These are phyloP conservation scores for Fusarium sublunatum DNA, from an alignment of 2,329 filamentous ascomycete species.

Conservation along the genomic window DNA sequence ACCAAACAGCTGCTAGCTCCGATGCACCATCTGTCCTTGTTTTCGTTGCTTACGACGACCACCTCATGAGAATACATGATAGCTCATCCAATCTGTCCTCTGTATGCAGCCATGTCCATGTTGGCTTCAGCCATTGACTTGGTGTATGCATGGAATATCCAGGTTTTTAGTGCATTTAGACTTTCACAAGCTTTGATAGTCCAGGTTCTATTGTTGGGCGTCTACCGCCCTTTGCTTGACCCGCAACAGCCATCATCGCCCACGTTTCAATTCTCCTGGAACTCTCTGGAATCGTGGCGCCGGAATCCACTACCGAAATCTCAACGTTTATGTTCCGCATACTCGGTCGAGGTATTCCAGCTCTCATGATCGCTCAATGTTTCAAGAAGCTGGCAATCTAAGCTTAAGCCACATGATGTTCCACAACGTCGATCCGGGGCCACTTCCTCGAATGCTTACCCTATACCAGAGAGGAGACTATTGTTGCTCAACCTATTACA, in stretches of 20 bases:
- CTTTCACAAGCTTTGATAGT: slow-evolving; percentile 7
- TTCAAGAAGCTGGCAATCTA: slow-evolving; percentile 8
- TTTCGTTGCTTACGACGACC: slow-evolving; percentile 45
- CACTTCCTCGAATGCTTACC: slow-evolving; percentile 10
- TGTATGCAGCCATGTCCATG: slow-evolving; percentile 5
- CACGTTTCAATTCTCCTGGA: slow-evolving; percentile 19
- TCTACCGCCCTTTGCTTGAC: slow-evolving; percentile 34
- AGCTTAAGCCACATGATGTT: slow-evolving; percentile 14
- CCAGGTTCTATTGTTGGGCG: slow-evolving; percentile 20
- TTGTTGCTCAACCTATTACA: no score
- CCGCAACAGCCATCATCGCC: slow-evolving; percentile 19
- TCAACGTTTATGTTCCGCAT: slow-evolving; percentile 26
- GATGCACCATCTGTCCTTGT: slow-evolving; percentile 31
- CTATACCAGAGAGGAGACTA: slow-evolving; percentile 3
- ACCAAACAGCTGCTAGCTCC: slow-evolving; percentile 32
- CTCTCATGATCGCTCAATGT: slow-evolving; percentile 22
- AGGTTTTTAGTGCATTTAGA: slow-evolving; percentile 16
- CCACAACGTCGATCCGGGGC: not conserved
- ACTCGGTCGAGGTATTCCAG: slow-evolving; percentile 25
- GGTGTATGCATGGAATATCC: slow-evolving; percentile 11
- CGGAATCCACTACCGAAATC: slow-evolving; percentile 25
- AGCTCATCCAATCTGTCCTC: slow-evolving; percentile 15
- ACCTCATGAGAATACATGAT: slow-evolving; percentile 22
- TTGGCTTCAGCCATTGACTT: slow-evolving; percentile 22
- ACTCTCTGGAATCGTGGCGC: slow-evolving; percentile 32